Percentiles rank a stretch among this genome's conserved stretches.
phyloP scores from a whole-genome alignment of 306 rosid genomes.

The Benincasa hispida region DNA sequence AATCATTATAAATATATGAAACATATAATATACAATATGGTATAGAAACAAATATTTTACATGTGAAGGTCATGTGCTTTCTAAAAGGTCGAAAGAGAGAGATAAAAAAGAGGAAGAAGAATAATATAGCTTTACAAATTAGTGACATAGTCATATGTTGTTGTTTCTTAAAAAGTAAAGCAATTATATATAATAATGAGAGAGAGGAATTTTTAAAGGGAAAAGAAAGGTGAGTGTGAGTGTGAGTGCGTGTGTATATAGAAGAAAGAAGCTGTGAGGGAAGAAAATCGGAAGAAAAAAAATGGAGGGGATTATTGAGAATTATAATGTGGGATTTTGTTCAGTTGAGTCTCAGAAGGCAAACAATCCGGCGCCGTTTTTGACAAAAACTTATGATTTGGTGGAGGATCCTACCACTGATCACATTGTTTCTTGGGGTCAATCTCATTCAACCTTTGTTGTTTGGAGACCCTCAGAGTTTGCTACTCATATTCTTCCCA shows the following conservation, averaged over 20 bases:
- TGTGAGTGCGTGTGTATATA: neutral
- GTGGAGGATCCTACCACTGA: slow-evolving; percentile 69
- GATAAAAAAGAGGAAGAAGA: neutral
- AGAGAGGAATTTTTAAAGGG: slow-evolving; percentile 1
- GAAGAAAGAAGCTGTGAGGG: neutral
- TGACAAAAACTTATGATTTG: slow-evolving; percentile 61
- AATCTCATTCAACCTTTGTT: slow-evolving; percentile 44
- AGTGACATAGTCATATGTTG: slow-evolving; percentile 29
- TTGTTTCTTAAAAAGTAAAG: slow-evolving; percentile 24
- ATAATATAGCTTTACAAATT: slow-evolving; percentile 10
- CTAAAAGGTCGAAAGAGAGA: slow-evolving; percentile 18
- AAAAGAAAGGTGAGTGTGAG: neutral
- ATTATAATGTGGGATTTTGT: slow-evolving; percentile 15
- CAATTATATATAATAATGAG: slow-evolving; percentile 2
- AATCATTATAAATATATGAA: neutral
- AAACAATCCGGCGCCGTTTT: slow-evolving; percentile 48
- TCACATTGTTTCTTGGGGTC: slow-evolving; percentile 74
- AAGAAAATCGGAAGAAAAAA: neutral
- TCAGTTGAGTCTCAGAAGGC: slow-evolving; percentile 34
- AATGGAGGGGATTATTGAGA: slow-evolving; percentile 10
- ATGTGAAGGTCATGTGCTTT: slow-evolving; percentile 39
- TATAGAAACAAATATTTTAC: slow-evolving; percentile 25
- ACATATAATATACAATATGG: neutral
- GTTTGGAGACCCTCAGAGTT: slow-evolving; percentile 78
- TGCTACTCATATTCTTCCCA: slow-evolving; percentile 67